phyloP scores from a whole-genome alignment of 2,329 filamentous ascomycete species.

The Cladophialophora bantiana region DNA sequence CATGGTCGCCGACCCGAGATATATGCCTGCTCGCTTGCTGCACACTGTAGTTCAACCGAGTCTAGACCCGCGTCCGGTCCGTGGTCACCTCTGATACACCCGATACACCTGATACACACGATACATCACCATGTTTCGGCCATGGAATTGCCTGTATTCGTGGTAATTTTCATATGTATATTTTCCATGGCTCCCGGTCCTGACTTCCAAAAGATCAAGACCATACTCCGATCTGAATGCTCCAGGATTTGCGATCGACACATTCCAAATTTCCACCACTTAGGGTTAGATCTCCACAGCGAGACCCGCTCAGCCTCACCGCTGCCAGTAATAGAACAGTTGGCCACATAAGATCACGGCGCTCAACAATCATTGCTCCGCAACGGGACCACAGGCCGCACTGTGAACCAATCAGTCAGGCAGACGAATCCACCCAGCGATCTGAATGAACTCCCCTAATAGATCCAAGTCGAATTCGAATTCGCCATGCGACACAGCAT shows the following conservation, averaged over 20 bases:
- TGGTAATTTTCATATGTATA: slow-evolving; percentile 9
- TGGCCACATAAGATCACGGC: background rate
- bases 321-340: background rate
- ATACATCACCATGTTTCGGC: too few species aligned
- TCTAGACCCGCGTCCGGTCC: background rate
- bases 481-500: slow-evolving; percentile 4
- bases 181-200: background rate
- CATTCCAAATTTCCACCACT: background rate
- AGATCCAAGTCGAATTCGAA: background rate
- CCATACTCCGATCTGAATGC: background rate
- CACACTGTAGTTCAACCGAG: background rate
- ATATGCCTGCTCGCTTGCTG: too few species aligned
- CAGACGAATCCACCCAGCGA: background rate
- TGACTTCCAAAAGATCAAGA: background rate
- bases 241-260: background rate
- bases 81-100: too few species aligned
- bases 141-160: background rate
- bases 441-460: background rate
- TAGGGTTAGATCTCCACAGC: background rate
- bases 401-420: background rate
- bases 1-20: too few species aligned
- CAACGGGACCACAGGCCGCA: background rate
- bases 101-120: background rate
- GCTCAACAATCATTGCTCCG: background rate
- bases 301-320: background rate